Evolutionary conservation across 2,329 filamentous ascomycete genomes (phyloP).

Genomic region (Fusarium staphyleae): DNA sequence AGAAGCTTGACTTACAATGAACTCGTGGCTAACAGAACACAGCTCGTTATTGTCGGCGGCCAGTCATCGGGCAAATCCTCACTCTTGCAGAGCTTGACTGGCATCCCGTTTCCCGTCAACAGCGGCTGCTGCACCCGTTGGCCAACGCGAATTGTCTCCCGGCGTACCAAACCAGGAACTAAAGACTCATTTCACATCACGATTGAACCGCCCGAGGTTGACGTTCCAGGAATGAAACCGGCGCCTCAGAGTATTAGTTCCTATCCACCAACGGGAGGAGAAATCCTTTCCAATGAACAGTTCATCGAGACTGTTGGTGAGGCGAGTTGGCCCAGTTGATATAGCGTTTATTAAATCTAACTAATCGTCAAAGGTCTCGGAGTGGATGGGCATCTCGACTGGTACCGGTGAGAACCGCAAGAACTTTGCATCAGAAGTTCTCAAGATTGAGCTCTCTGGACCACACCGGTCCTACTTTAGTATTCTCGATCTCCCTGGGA

Average conservation of each 20-base stretch:
- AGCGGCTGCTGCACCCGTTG: conserved; percentile 47
- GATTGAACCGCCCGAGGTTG: conserved; percentile 41
- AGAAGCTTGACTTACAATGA: background rate
- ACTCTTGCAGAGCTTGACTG: conserved; percentile 47
- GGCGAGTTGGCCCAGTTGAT: conserved; percentile 23
- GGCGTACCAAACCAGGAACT: conserved; percentile 41
- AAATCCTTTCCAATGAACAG: conserved; percentile 39
- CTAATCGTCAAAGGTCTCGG: conserved; percentile 32
- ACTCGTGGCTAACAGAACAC: background rate
- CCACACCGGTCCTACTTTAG: conserved; percentile 48
- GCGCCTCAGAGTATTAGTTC: conserved; percentile 23
- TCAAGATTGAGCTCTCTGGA: conserved; percentile 49
- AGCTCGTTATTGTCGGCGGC: conserved; percentile 49
- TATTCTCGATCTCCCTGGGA: conserved; percentile 49
- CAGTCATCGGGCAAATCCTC: conserved; percentile 51
- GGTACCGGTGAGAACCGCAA: conserved; percentile 35
- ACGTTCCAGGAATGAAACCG: conserved; percentile 32
- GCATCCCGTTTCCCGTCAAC: conserved; percentile 48
- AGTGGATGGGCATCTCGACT: conserved; percentile 43
- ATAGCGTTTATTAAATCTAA: background rate
- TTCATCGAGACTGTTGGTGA: conserved; percentile 44
- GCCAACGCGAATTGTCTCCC: conserved; percentile 49
- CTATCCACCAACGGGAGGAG: conserved; percentile 29
- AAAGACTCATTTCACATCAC: conserved; percentile 43
- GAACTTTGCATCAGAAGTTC: conserved; percentile 49